Base-by-base conservation (phyloP, 208 protist genomes). In the Trypanosomatidae sp. region DNA sequence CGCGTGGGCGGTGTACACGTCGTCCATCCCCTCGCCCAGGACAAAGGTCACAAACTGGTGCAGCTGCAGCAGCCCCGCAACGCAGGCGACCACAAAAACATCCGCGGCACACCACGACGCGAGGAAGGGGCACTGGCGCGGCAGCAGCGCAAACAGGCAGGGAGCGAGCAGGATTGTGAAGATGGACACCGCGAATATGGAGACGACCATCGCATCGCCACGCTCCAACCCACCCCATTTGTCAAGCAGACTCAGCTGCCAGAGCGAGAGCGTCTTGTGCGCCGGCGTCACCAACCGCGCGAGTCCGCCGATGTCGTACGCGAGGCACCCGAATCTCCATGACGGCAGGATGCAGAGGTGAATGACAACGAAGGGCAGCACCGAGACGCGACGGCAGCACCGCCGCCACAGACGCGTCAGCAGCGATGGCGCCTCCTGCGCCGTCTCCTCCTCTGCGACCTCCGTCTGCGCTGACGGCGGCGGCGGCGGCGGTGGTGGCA, bases 71-170 rank as follows among this genome's bases (percentile, higher is more conserved):
- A 98, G 82, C 1, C 95, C 94, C 10, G 88, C 86, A n/a, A 98
- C 60, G 60, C 98, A 91, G 36, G 87, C 90, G 3, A 98, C 43
- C 17, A 98, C 66, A 62, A 98, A 84, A 9, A 96, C 97, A 66
- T 99, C 95, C 2, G 90, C 78, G 0, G 86, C 89, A 22, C 87
- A 90, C 97, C 98, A 99, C 39, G 98, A 96, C 19, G 93, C 85
- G 5, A 98, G 41, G 43, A 92, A 82, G 7, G 53, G 10, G n/a
- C 15, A 69, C 0, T 60, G 28, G 0, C 65, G 73, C 47, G 74
- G 83, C 7, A 79, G 43, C 3, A 72, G 17, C n/a, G 71, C 62
- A 46, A 83, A 89, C 1, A 90, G 19, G 47, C 72, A 70, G 7
- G 91, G 91, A 0, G 79, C 79, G 10, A 91, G 28, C 2, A 89